Percentiles rank a stretch among this genome's conserved stretches.
These are phyloP conservation scores for Aspergillus wentii DNA, from an alignment of 495 filamentous ascomycete genomes.

Conservation along the genomic window DNA sequence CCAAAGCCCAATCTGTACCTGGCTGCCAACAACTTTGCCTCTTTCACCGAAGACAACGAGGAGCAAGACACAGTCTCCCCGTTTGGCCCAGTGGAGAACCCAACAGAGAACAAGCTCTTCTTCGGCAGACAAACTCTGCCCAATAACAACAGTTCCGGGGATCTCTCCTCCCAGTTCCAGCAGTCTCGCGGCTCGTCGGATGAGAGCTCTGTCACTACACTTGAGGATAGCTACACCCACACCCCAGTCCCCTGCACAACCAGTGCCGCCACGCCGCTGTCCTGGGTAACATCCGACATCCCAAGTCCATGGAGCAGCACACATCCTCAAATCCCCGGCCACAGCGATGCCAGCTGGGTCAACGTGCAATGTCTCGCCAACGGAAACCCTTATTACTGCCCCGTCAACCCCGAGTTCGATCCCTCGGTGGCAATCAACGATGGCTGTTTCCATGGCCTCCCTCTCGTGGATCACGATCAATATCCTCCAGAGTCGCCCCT, in stretches of 20 bases:
- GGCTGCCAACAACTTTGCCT: constrained; percentile 5
- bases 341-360: too few relatives aligned
- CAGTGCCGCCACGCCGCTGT: background rate
- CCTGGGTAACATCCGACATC: too few relatives aligned
- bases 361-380: too few relatives aligned
- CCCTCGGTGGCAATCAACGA: too few relatives aligned
- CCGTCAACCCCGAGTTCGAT: too few relatives aligned
- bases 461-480: background rate
- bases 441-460: background rate
- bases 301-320: too few relatives aligned
- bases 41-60: constrained; percentile 2
- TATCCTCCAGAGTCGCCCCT: too few relatives aligned
- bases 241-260: constrained; percentile 1
- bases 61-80: background rate
- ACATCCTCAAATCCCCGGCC: too few relatives aligned
- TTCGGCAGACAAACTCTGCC: constrained; percentile 2
- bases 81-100: background rate
- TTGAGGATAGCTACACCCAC: constrained; percentile 1
- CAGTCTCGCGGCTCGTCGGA: constrained; percentile 1
- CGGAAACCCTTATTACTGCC: too few relatives aligned
- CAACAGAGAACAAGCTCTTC: background rate
- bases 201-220: constrained; percentile 1
- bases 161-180: background rate
- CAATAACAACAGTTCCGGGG: constrained; percentile 3
- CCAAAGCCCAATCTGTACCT: constrained; percentile 7